Evolutionary conservation across 2,329 filamentous ascomycete genomes (phyloP).

Genomic region (Pestalotiopsis sp.): DNA sequence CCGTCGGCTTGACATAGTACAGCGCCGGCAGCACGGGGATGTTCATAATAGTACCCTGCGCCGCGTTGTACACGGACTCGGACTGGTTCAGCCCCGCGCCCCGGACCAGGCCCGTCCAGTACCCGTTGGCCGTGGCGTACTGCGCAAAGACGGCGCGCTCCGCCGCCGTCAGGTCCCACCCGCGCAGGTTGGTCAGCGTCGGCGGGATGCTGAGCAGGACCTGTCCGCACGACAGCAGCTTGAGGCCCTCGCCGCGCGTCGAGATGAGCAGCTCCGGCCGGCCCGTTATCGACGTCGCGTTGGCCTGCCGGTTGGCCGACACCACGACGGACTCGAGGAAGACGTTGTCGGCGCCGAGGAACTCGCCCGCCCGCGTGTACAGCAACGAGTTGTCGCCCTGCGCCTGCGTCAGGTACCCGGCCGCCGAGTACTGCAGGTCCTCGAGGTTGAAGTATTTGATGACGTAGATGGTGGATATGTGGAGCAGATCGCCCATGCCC

Average conservation of each 20-base stretch:
- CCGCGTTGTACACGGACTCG: not conserved
- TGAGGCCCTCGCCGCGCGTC: not conserved
- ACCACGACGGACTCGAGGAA: constrained; percentile 3
- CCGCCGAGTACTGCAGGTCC: not conserved
- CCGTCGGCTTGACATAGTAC: not conserved
- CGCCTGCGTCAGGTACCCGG: not conserved
- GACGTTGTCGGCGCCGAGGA: not conserved
- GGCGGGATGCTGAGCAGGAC: constrained; percentile 29
- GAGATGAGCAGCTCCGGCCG: constrained; percentile 2
- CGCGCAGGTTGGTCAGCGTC: constrained; percentile 21
- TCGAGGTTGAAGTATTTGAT: constrained; percentile 26
- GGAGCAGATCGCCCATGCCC: constrained; percentile 38
- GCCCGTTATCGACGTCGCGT: not conserved
- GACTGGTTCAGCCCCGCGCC: constrained; percentile 8
- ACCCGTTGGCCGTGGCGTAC: constrained; percentile 19
- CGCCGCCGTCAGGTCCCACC: constrained; percentile 24
- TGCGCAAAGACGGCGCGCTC: constrained; percentile 27
- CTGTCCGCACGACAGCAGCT: constrained; percentile 17
- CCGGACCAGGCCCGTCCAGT: constrained; percentile 23
- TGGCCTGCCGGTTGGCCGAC: not conserved
- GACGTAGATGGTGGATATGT: constrained; percentile 34
- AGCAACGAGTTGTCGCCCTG: constrained; percentile 4
- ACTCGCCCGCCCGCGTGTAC: not conserved
- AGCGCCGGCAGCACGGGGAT: not conserved
- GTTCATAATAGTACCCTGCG: not conserved